phyloP scores from a whole-genome alignment of 2,329 filamentous ascomycete species.

The Teratosphaeriaceae sp. region DNA sequence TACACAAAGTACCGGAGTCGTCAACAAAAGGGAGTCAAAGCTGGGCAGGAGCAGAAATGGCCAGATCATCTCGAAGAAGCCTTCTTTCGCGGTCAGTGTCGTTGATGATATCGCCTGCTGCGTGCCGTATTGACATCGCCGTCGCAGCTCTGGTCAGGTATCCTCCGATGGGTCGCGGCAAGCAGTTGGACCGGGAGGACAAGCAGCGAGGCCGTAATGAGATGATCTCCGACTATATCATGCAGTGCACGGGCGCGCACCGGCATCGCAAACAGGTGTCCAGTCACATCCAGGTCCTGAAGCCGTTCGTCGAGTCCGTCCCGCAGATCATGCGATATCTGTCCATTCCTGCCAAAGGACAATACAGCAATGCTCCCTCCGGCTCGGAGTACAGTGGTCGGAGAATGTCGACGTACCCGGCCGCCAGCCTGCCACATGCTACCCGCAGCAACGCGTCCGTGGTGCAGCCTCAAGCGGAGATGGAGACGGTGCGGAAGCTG shows the following conservation, averaged over 20 bases:
- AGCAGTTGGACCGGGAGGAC: conserved; percentile 36
- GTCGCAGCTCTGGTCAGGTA: conserved; percentile 43
- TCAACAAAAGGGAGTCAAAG: conserved; percentile 30
- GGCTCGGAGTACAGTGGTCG: conserved; percentile 8
- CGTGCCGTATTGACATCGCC: not conserved
- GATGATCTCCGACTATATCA: conserved; percentile 53
- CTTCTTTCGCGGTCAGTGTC: conserved; percentile 40
- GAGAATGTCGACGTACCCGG: conserved; percentile 17
- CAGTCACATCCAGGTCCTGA: conserved; percentile 58
- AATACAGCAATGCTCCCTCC: conserved; percentile 1
- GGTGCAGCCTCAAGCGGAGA: conserved; percentile 5
- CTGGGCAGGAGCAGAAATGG: conserved; percentile 35
- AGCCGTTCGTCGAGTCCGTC: conserved; percentile 48
- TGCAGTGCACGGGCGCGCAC: conserved; percentile 46
- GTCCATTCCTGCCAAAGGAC: conserved; percentile 15
- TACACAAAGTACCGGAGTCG: conserved; percentile 42
- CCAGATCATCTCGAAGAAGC: conserved; percentile 42
- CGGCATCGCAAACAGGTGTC: conserved; percentile 56
- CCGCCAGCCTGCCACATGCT: conserved; percentile 10
- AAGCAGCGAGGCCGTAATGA: conserved; percentile 55
- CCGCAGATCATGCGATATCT: conserved; percentile 42
- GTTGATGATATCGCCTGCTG: not conserved
- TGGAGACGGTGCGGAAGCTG: conserved; percentile 10
- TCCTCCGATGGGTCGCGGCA: conserved; percentile 53
- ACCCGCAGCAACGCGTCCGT: conserved; percentile 4